Base-by-base conservation (phyloP, 1,284 basidiomycete species). In the Entoloma clypeatum region DNA sequence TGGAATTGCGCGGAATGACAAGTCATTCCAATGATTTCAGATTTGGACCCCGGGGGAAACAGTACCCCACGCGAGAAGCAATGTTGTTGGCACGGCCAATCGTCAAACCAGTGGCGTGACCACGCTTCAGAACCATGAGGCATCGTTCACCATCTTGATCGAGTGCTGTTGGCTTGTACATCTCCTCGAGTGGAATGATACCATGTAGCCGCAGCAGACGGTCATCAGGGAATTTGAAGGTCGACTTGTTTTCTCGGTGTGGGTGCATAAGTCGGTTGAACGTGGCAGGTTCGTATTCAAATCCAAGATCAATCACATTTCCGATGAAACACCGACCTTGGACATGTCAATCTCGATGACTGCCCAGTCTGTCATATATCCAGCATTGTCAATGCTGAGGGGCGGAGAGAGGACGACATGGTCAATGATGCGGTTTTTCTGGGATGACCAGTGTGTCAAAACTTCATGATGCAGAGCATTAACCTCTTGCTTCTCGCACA, bases 71-170 rank as follows among this genome's bases (percentile, higher is more conserved):
- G 28, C 48, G 43, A 27, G 65, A 64, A 51, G 42, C 40, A 41
- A 67, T 63, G 13, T 56, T 39, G 29, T 22, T 52, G 23, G 63
- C 25, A 38, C 47, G 35, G 39, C 65, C 64, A 26, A 67, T 44
- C n/a, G 62, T 65, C 44, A 56, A 61, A 50, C 36, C 23, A 19
- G 63, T 65, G 28, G 54, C 52, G 45, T 32, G 39, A 37, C 63
- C 64, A 28, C 44, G 49, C 41, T 67, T 68, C 43, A 70, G 48
- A 18, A 69, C 67, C 26, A 40, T 53, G 26, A 53, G 56, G n/a
- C 54, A 43, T 35, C 39, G 52, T 31, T 61, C 47, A 36, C 52
- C 52, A 11, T 55, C 16, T 25, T 29, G 31, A 52, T 60, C 39
- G 44, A 38, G 36, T 41, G n/a, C 55, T 47, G 49, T 57, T 48